Conservation (phyloP, 441 rosid species). For the Melianthus villosus region DNA sequence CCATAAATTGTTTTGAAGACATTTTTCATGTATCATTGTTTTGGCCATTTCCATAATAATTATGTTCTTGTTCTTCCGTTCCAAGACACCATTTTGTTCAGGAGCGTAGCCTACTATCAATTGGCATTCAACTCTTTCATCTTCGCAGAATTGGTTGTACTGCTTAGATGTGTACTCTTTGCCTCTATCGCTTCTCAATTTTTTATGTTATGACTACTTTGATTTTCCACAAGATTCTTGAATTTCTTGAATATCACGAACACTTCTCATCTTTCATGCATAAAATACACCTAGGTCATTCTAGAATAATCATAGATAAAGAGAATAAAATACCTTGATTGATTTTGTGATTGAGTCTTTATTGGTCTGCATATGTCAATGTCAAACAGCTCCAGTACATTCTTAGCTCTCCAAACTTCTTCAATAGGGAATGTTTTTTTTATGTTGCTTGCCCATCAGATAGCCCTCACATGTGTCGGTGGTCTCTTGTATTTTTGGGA, state of each 20-base stretch:
- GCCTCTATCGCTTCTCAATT: background rate
- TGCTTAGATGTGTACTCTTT: background rate
- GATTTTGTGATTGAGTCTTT: background rate
- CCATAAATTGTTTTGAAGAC: background rate
- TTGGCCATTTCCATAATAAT: background rate
- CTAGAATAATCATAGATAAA: background rate
- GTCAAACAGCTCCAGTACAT: background rate
- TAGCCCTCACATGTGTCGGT: slow-evolving; percentile 1
- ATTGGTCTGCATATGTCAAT: background rate
- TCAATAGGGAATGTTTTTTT: background rate
- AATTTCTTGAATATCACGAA: background rate
- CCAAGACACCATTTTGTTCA: slow-evolving; percentile 1
- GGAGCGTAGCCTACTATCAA: background rate
- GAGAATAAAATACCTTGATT: background rate
- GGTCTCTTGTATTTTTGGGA: background rate
- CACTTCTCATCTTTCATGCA: background rate
- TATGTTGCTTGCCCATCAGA: background rate
- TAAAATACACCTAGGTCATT: background rate
- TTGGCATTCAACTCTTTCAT: background rate
- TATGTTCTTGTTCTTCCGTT: background rate
- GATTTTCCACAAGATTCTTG: background rate
- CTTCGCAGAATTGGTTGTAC: background rate
- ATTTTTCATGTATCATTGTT: background rate
- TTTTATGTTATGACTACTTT: background rate
- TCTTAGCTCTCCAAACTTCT: background rate